phyloP scores from a whole-genome alignment of 352 stramenopile species.

The Pythium angustatum region DNA sequence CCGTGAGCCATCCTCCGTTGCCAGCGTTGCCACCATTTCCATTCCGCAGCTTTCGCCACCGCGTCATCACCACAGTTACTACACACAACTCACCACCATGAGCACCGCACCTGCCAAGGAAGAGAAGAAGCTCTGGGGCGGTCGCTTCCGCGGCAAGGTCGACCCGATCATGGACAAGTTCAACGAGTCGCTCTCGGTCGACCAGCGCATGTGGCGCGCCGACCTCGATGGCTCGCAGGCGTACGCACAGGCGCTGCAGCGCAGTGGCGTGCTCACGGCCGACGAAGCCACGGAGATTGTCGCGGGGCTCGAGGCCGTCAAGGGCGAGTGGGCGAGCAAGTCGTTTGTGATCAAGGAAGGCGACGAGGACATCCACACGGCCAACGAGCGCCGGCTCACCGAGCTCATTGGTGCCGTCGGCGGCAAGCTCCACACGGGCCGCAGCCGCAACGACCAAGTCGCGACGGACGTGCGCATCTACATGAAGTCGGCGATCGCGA shows the following conservation, averaged over 20 bases:
- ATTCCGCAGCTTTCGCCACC: not conserved
- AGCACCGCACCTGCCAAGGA: slow-evolving; percentile 32
- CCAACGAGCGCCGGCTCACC: slow-evolving; percentile 97
- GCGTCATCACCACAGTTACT: not conserved
- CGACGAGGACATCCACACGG: slow-evolving; percentile 99
- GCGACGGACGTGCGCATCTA: slow-evolving; percentile 97
- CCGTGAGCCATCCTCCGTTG: not conserved
- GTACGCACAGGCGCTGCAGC: slow-evolving; percentile 91
- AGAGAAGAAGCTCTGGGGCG: slow-evolving; percentile 89
- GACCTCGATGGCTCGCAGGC: slow-evolving; percentile 96
- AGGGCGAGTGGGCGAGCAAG: slow-evolving; percentile 85
- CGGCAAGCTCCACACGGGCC: slow-evolving; percentile 97
- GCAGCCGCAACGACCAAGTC: slow-evolving; percentile 98
- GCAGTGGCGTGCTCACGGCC: slow-evolving; percentile 92
- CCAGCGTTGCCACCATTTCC: not conserved
- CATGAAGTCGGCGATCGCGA: slow-evolving; percentile 78
- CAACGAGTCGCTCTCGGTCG: slow-evolving; percentile 97
- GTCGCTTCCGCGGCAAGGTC: slow-evolving; percentile 94
- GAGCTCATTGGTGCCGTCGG: slow-evolving; percentile 96
- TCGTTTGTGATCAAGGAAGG: slow-evolving; percentile 89
- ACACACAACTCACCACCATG: slow-evolving; percentile 36
- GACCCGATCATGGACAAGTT: slow-evolving; percentile 98
- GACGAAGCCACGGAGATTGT: slow-evolving; percentile 88
- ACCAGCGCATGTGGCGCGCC: slow-evolving; percentile 97
- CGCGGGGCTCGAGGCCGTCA: slow-evolving; percentile 83